Percentiles rank a stretch among this genome's conserved stretches.
These are phyloP conservation scores for Lithohypha guttulata DNA, from an alignment of 2,329 filamentous ascomycete genomes.

Conservation along the genomic window DNA sequence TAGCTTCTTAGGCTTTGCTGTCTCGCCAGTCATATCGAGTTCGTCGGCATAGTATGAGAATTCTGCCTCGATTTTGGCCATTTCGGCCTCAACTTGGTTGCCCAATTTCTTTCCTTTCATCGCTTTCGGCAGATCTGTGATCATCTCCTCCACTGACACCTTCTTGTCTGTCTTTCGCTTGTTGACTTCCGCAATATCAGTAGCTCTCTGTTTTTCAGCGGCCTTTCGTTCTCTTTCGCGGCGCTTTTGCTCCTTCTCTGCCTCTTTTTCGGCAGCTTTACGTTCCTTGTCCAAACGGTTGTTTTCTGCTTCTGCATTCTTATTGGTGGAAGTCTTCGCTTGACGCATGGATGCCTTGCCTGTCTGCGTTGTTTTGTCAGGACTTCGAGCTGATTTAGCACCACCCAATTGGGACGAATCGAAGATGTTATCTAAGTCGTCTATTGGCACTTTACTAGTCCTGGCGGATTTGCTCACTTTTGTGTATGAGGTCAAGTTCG, in stretches of 20 bases:
- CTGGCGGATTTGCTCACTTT: not conserved
- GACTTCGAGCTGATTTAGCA: not conserved
- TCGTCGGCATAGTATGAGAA: conserved; percentile 27
- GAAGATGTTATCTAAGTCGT: conserved; percentile 15
- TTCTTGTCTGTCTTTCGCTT: conserved; percentile 64
- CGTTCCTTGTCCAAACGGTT: conserved; percentile 40
- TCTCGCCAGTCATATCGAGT: conserved; percentile 25
- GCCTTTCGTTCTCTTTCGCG: conserved; percentile 45
- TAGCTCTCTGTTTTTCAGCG: conserved; percentile 52
- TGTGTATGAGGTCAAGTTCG: conserved; percentile 13
- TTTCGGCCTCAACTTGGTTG: conserved; percentile 33
- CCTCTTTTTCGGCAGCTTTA: conserved; percentile 50
- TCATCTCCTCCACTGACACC: conserved; percentile 63
- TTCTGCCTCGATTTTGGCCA: conserved; percentile 34
- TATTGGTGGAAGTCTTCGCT: conserved; percentile 36
- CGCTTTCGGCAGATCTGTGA: conserved; percentile 54
- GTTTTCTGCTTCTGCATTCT: conserved; percentile 44
- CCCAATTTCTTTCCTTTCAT: conserved; percentile 39
- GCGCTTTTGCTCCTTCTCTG: conserved; percentile 41
- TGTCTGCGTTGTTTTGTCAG: conserved; percentile 35
- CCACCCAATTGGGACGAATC: conserved; percentile 13
- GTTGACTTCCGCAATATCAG: conserved; percentile 62
- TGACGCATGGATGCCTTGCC: conserved; percentile 37
- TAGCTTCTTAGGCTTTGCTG: conserved; percentile 24
- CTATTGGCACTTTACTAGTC: not conserved